Percentiles rank a stretch among this genome's conserved stretches.
phyloP scores from a whole-genome alignment of 148 eudicot species.

The Camellia granthamiana region DNA sequence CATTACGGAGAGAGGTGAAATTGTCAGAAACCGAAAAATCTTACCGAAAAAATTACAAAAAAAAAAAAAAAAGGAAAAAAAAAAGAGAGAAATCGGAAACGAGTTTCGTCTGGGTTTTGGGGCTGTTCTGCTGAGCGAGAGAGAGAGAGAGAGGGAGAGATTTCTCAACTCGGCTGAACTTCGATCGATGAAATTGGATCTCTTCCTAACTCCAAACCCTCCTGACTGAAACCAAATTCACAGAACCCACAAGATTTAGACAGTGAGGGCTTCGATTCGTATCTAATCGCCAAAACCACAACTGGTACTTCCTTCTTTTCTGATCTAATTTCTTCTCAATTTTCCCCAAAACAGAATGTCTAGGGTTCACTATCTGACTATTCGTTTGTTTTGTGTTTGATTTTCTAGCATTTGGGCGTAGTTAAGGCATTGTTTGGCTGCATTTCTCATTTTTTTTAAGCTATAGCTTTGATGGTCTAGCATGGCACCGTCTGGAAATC shows the following conservation, averaged over 20 bases:
- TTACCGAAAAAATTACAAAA: not conserved
- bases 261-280: not conserved
- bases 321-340: not conserved
- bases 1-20: too few species aligned
- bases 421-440: constrained; percentile 4
- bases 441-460: not conserved
- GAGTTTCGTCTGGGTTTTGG: not conserved
- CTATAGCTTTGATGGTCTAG: not conserved
- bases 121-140: not conserved
- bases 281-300: not conserved
- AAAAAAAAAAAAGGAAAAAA: not conserved
- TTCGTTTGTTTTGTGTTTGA: not conserved
- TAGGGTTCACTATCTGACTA: not conserved
- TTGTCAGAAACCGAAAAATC: not conserved
- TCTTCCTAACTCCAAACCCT: not conserved
- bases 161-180: not conserved
- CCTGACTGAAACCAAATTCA: not conserved
- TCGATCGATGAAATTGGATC: not conserved
- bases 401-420: not conserved
- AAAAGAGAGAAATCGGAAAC: not conserved
- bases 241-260: not conserved
- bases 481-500: not conserved
- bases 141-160: not conserved
- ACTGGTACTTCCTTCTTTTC: constrained; percentile 8
- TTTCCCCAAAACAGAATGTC: not conserved